Evolutionary conservation across 2,329 filamentous ascomycete species (phyloP).

Genomic region (Torrubiellomyces zombiae): DNA sequence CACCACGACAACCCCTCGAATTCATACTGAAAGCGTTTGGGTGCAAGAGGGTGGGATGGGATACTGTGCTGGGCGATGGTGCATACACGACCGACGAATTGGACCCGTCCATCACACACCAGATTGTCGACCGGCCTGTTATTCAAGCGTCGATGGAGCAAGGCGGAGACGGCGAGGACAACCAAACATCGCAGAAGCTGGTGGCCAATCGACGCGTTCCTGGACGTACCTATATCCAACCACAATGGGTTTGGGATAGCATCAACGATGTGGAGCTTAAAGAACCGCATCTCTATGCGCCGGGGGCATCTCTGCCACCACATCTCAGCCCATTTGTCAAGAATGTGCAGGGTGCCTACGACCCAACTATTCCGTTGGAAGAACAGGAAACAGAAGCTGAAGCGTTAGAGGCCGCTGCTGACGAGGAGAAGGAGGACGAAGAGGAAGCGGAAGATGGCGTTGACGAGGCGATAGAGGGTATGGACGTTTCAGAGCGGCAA

Average conservation of each 20-base stretch:
- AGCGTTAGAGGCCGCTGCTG: conserved; percentile 50
- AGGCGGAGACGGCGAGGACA: conserved; percentile 36
- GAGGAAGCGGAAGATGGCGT: conserved; percentile 23
- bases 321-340: conserved; percentile 95
- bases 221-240: conserved; percentile 86
- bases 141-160: conserved; percentile 41
- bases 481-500: conserved; percentile 36
- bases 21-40: conserved; percentile 89
- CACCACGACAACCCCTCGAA: conserved; percentile 76
- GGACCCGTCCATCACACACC: conserved; percentile 83
- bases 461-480: conserved; percentile 54
- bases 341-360: conserved; percentile 71
- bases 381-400: conserved; percentile 82
- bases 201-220: conserved; percentile 58
- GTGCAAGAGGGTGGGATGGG: conserved; percentile 93
- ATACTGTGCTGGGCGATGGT: conserved; percentile 74
- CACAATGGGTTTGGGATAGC: conserved; percentile 98
- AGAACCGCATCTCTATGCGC: conserved; percentile 72
- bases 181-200: conserved; percentile 43
- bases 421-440: conserved; percentile 31
- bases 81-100: conserved; percentile 82
- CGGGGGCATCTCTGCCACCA: conserved; percentile 76
- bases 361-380: conserved; percentile 70
- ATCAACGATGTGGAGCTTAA: conserved; percentile 84
- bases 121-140: conserved; percentile 81